phyloP scores from a whole-genome alignment of 148 eudicot species.

The Fagopyrum homotropicum region DNA sequence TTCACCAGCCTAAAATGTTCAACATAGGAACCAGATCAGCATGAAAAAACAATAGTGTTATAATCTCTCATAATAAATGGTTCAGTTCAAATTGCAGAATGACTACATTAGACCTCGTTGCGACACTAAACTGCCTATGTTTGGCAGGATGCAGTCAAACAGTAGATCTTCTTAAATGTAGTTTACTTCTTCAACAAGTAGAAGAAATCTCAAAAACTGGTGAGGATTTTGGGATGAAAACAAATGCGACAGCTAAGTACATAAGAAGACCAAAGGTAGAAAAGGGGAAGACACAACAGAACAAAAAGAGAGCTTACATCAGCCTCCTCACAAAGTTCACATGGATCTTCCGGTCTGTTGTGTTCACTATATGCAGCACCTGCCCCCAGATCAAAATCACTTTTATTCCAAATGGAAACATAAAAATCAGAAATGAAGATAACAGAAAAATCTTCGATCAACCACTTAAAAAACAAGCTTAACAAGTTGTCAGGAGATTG shows the following conservation, averaged over 20 bases:
- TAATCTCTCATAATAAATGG: not conserved
- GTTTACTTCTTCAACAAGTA: not conserved
- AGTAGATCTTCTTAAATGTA: not conserved
- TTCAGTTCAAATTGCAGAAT: not conserved
- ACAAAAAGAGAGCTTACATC: conserved; percentile 27
- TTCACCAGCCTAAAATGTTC: conserved; percentile 31
- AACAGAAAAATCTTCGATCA: not conserved
- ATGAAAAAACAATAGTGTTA: not conserved
- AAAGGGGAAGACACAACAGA: not conserved
- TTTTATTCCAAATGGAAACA: not conserved
- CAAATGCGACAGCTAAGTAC: not conserved
- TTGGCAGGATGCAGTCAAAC: not conserved
- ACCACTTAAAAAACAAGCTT: not conserved
- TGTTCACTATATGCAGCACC: conserved; percentile 33
- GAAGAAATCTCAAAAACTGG: not conserved
- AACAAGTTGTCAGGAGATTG: not conserved
- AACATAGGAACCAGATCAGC: conserved; percentile 10
- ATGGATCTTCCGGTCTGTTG: conserved; percentile 23
- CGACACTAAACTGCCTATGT: not conserved
- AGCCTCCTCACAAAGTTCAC: conserved; percentile 22
- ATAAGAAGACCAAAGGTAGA: not conserved
- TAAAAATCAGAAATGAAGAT: not conserved
- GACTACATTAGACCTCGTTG: not conserved
- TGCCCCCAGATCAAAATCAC: conserved; percentile 16
- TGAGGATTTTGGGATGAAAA: not conserved